Evolutionary conservation across 305 asterid genomes (phyloP).

Genomic region (Rubia tinctorum): DNA sequence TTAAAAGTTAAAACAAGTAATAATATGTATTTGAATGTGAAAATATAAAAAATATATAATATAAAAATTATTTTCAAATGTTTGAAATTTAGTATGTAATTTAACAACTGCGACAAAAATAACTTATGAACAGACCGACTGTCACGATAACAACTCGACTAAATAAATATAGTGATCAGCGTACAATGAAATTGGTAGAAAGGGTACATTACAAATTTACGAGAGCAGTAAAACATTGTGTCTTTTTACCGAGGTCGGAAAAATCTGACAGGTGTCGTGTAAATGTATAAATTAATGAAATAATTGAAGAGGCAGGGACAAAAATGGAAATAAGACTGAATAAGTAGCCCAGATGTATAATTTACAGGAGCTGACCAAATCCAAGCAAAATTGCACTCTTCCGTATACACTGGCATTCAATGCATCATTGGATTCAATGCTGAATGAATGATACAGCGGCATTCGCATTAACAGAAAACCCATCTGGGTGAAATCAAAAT

Average conservation of each 20-base stretch:
- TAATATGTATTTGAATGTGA: too few relatives aligned
- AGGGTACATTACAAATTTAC: too few relatives aligned
- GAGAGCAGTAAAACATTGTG: background rate
- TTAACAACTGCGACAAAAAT: too few relatives aligned
- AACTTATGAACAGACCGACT: too few relatives aligned
- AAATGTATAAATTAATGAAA: slow-evolving; percentile 4
- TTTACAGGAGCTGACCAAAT: slow-evolving; percentile 3
- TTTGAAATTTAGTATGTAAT: too few relatives aligned
- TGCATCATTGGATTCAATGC: slow-evolving; percentile 6
- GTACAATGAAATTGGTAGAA: too few relatives aligned
- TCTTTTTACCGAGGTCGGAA: background rate
- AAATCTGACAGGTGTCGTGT: slow-evolving; percentile 9
- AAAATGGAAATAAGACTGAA: slow-evolving; percentile 9
- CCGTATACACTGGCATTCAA: background rate
- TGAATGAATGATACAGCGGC: background rate
- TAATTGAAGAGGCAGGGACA: slow-evolving; percentile 8
- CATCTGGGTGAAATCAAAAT: background rate
- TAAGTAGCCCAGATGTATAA: background rate
- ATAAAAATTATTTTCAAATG: too few relatives aligned
- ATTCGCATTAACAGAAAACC: background rate
- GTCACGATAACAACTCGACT: too few relatives aligned
- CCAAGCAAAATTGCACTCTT: background rate
- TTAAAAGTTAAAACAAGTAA: too few relatives aligned
- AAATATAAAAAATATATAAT: too few relatives aligned
- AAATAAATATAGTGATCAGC: too few relatives aligned